Conservation (phyloP, 768 basidiomycete species). For the Mycena belliarum region DNA sequence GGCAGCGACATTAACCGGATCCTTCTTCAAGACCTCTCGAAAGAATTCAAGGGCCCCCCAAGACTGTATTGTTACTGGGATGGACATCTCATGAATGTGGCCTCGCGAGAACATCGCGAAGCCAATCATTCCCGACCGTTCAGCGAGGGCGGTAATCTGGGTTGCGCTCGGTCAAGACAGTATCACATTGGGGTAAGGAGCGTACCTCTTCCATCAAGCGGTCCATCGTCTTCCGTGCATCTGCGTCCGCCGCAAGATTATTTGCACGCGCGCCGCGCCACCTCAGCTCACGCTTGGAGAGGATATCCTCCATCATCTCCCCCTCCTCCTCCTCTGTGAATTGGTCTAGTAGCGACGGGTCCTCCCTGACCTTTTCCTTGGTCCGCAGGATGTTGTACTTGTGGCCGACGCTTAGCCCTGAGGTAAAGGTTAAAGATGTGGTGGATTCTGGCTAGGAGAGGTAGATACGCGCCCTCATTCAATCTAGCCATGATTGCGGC, state of each 20-base stretch:
- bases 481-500: background rate
- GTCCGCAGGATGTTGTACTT: background rate
- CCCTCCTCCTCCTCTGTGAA: background rate
- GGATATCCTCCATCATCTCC: background rate
- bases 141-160: background rate
- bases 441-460: no score
- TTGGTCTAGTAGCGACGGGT: background rate
- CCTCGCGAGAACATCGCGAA: background rate
- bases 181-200: background rate
- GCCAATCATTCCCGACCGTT: background rate
- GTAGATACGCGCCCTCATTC: background rate
- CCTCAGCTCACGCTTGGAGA: background rate
- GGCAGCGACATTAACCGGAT: background rate
- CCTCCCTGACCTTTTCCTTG: background rate
- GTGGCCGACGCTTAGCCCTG: no score
- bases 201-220: background rate
- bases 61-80: background rate
- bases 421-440: no score
- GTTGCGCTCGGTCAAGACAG: background rate
- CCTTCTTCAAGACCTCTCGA: background rate
- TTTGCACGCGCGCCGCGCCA: background rate
- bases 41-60: background rate
- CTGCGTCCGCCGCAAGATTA: background rate
- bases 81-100: background rate
- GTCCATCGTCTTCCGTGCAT: background rate